Evolutionary conservation across 495 filamentous ascomycete species (phyloP), one percentile per base, ranked within the genome.

Genomic region (Daldinia grandis): DNA sequence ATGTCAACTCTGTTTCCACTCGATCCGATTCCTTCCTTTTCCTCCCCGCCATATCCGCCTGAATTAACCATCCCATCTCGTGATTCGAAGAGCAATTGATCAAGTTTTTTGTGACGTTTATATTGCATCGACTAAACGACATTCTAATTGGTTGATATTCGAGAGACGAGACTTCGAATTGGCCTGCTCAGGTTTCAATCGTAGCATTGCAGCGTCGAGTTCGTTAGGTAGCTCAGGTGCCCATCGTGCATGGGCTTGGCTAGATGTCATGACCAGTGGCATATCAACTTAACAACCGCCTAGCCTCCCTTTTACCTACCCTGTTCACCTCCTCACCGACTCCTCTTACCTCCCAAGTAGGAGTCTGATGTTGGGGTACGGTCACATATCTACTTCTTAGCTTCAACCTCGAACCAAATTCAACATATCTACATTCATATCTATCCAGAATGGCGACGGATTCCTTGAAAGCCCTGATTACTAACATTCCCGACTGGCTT

Each of bases 401-500:
- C 27, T 56, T 38, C 31, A 33, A 35, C 19, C 33, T 50, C 40
- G 24, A 66, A 12, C 37, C 24, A 56, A 37, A 9, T 30, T 33
- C 56, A n/a, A 10, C 25, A 33, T 54, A 55, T 51, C 30, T 35
- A 17, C 25, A 30, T 53, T 53, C 5, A 8, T 27, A 12, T 17
- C 30, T 56, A 38, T 49, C 12, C 15, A 71, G 66, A 21, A 79
- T 84, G 76, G 75, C 81, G 66, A 86, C 89, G 80, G 90, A 93
- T 69, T 87, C 89, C 15, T 78, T 93, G 51, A 84, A 83, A 60
- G 85, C 87, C 57, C 86, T 94, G 59, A 81, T 85, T 64, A 85
- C 64, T 82, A 89, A 84, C 66, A 76, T 93, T 5, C 91, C 91
- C 21, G 79, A 86, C 64, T 94, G 92, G 92, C 84, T 89, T 47